Evolutionary conservation across 1,284 basidiomycete genomes (phyloP).

Genomic region (Xerocomus amazonicus): DNA sequence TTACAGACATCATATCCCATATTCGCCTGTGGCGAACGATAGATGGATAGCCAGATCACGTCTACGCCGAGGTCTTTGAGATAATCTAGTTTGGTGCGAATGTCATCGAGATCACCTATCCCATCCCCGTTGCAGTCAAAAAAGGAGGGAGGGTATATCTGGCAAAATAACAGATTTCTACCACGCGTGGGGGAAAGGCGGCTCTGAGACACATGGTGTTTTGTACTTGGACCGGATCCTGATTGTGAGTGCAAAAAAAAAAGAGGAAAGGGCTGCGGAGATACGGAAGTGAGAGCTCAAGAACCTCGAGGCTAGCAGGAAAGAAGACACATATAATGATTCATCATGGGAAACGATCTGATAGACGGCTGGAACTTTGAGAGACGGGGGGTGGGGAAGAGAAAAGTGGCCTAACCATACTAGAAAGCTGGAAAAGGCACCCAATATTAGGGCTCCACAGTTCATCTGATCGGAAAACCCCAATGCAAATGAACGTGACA

Average conservation of each 20-base stretch:
- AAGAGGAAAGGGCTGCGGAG: constrained; percentile 6
- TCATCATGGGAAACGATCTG: constrained; percentile 7
- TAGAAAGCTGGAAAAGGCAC: not conserved
- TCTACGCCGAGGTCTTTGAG: constrained; percentile 68
- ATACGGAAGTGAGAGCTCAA: constrained; percentile 3
- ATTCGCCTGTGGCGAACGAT: constrained; percentile 64
- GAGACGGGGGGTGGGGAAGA: not conserved
- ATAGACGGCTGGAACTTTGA: constrained; percentile 8
- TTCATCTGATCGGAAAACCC: constrained; percentile 8
- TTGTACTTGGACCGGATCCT: not conserved
- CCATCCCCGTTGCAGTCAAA: constrained; percentile 74
- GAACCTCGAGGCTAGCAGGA: constrained; percentile 20
- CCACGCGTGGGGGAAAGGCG: constrained; percentile 41
- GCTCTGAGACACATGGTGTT: constrained; percentile 11
- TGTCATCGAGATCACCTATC: constrained; percentile 71
- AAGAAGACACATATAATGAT: constrained; percentile 5
- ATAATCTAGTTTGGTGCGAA: constrained; percentile 65
- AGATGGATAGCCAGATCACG: constrained; percentile 76
- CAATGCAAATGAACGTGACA: constrained; percentile 7
- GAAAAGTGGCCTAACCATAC: not conserved
- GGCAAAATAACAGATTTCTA: constrained; percentile 71
- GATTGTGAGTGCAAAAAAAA: constrained; percentile 3
- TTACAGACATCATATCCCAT: constrained; percentile 68
- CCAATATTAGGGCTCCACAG: not conserved
- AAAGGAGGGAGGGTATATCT: constrained; percentile 77